A percentile compares a stretch with the other conserved stretches of the same genome.
These are phyloP conservation scores for Globisporangium ultimum DNA, from an alignment of 352 stramenopile genomes.

Conservation along the genomic window DNA sequence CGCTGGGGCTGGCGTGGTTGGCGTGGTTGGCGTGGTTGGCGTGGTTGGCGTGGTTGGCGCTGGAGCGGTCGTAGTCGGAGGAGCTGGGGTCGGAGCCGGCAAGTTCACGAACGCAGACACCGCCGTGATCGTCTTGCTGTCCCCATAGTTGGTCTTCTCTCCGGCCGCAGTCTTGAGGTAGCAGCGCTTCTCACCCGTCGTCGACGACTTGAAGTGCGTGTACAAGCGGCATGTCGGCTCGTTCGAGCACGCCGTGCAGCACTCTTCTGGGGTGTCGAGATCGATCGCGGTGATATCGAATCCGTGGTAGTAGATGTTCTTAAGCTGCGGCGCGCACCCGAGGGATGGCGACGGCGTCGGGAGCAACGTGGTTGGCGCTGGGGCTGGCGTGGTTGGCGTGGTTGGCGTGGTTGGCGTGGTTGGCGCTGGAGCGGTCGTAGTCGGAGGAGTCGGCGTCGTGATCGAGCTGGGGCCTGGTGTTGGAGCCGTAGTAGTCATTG, in stretches of 20 bases:
- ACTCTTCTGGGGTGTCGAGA: constrained; percentile 6
- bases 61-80: neutral
- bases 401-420: neutral
- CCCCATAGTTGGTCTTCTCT: constrained; percentile 11
- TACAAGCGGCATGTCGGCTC: constrained; percentile 7
- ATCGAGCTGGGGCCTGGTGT: neutral
- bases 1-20: neutral
- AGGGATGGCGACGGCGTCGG: constrained; percentile 3
- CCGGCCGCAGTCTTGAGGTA: constrained; percentile 2
- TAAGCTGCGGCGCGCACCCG: constrained; percentile 4
- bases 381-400: neutral
- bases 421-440: neutral
- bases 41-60: neutral
- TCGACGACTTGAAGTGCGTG: constrained; percentile 9
- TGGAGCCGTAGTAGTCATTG: too few species aligned
- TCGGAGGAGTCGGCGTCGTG: neutral
- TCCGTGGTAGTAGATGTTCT: constrained; percentile 11
- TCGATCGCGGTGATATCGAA: constrained; percentile 4
- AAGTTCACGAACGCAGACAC: constrained; percentile 1
- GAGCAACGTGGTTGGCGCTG: neutral
- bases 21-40: neutral
- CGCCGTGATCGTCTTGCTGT: constrained; percentile 4
- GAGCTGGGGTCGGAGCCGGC: neutral
- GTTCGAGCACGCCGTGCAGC: constrained; percentile 4
- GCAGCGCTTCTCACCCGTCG: constrained; percentile 3